Percentiles rank a stretch among this genome's conserved stretches.
Conservation (phyloP, 192 early-diverging fungal genomes). For the Paraglomus brasilianum region DNA sequence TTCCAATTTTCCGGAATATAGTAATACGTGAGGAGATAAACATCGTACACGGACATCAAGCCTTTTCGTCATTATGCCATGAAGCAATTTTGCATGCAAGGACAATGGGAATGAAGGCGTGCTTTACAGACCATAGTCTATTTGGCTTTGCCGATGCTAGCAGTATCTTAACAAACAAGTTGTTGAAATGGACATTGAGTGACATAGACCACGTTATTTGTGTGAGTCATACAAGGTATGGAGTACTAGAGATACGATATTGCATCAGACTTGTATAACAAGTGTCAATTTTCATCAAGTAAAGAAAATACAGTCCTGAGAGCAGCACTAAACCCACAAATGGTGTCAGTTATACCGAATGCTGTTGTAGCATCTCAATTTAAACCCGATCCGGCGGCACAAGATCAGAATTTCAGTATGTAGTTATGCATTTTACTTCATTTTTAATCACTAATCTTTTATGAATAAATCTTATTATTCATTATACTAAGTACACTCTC, state of each 20-base stretch:
- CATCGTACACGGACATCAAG: slow-evolving; percentile 95
- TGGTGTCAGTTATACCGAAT: slow-evolving; percentile 96
- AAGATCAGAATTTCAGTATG: slow-evolving; percentile 74
- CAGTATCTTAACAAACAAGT: slow-evolving; percentile 93
- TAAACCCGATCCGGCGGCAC: slow-evolving; percentile 71
- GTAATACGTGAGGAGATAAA: slow-evolving; percentile 87
- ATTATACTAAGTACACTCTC: slow-evolving; percentile 5
- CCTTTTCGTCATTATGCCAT: slow-evolving; percentile 92
- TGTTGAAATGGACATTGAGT: slow-evolving; percentile 95
- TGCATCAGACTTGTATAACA: background rate
- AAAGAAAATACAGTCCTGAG: slow-evolving; percentile 98
- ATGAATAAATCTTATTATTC: background rate
- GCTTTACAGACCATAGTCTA: slow-evolving; percentile 97
- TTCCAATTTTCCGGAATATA: slow-evolving; percentile 92
- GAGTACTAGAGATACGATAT: background rate
- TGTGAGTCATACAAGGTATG: slow-evolving; percentile 91
- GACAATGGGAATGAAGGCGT: slow-evolving; percentile 91
- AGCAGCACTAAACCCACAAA: slow-evolving; percentile 82
- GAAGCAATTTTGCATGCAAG: slow-evolving; percentile 94
- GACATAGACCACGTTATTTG: slow-evolving; percentile 98
- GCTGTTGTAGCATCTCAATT: slow-evolving; percentile 95
- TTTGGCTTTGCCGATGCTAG: slow-evolving; percentile 95
- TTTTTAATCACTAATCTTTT: too few relatives aligned
- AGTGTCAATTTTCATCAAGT: slow-evolving; percentile 43
- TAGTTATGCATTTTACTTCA: slow-evolving; percentile 7